These are phyloP conservation scores for Penicillium lagena DNA, from an alignment of 495 filamentous ascomycete genomes.

Conservation along the genomic window DNA sequence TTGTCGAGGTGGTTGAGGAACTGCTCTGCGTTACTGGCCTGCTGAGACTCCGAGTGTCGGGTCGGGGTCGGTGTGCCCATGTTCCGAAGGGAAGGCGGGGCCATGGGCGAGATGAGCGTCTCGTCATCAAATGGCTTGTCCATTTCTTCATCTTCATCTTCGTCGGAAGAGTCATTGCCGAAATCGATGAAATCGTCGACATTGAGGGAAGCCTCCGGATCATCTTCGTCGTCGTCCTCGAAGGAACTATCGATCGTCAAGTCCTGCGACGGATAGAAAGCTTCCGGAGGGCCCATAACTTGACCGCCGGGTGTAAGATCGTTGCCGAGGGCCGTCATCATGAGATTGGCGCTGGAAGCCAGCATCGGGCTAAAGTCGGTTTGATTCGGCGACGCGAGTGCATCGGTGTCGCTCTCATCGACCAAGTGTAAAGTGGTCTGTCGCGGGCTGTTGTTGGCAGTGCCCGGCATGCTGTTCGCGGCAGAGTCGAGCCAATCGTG, in stretches of 20 bases:
- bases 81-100: slow-evolving; percentile 23
- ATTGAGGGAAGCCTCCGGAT: slow-evolving; percentile 58
- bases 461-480: slow-evolving; percentile 43
- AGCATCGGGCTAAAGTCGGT: slow-evolving; percentile 52
- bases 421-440: slow-evolving; percentile 41
- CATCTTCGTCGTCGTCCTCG: slow-evolving; percentile 53
- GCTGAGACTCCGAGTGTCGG: slow-evolving; percentile 40
- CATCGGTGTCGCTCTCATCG: slow-evolving; percentile 47
- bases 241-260: slow-evolving; percentile 50
- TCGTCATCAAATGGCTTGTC: slow-evolving; percentile 35
- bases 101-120: slow-evolving; percentile 30
- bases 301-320: slow-evolving; percentile 56
- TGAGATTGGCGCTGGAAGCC: slow-evolving; percentile 62
- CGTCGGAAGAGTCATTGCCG: slow-evolving; percentile 52
- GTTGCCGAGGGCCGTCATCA: slow-evolving; percentile 63
- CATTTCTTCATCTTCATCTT: slow-evolving; percentile 25
- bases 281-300: slow-evolving; percentile 66
- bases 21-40: slow-evolving; percentile 44
- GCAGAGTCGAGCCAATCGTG: slow-evolving; percentile 44
- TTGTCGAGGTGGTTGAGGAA: slow-evolving; percentile 65
- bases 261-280: slow-evolving; percentile 64
- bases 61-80: slow-evolving; percentile 44
- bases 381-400: slow-evolving; percentile 39
- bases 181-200: slow-evolving; percentile 71
- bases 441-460: slow-evolving; percentile 48